A percentile compares a stretch with the other conserved stretches of the same genome.
These are phyloP conservation scores for Saccharomycopsis malanga DNA, from an alignment of 805 yeast species.

Conservation along the genomic window DNA sequence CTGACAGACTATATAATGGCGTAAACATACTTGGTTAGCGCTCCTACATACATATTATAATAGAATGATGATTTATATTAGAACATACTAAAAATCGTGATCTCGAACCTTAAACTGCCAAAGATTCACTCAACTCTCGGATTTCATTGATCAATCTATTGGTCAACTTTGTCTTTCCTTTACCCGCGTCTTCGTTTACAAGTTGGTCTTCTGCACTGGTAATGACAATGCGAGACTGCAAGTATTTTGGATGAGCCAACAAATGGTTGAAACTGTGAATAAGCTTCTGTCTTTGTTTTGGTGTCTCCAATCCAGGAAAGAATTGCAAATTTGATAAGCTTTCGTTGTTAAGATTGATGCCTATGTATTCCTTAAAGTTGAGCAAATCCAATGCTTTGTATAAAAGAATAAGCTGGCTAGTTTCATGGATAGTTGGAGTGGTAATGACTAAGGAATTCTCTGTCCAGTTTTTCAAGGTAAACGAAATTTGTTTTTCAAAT, in stretches of 20 bases:
- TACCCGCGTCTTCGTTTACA: conserved; percentile 39
- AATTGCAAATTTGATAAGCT: conserved; percentile 23
- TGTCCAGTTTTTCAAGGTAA: conserved; percentile 64
- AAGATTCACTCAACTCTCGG: conserved; percentile 42
- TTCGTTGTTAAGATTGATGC: conserved; percentile 21
- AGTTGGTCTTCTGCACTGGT: conserved; percentile 62
- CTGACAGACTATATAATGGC: too few relatives aligned
- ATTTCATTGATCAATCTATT: conserved; percentile 44
- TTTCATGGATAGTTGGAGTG: conserved; percentile 48
- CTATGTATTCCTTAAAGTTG: conserved; percentile 42
- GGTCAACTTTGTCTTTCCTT: conserved; percentile 34
- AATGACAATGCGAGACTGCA: conserved; percentile 61
- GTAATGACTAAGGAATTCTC: conserved; percentile 43
- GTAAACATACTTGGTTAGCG: too few relatives aligned
- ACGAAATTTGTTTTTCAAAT: conserved; percentile 59
- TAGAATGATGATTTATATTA: too few relatives aligned
- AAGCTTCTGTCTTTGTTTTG: conserved; percentile 52
- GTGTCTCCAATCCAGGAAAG: conserved; percentile 58
- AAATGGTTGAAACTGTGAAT: conserved; percentile 59
- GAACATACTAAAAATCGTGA: too few relatives aligned
- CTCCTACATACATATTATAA: too few relatives aligned
- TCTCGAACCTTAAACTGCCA: conserved; percentile 1
- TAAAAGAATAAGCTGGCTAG: conserved; percentile 59
- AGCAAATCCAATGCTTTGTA: conserved; percentile 50
- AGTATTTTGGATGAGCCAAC: conserved; percentile 78